Base-by-base conservation (phyloP, 257 asterid genomes). In the Salvia splendens region DNA sequence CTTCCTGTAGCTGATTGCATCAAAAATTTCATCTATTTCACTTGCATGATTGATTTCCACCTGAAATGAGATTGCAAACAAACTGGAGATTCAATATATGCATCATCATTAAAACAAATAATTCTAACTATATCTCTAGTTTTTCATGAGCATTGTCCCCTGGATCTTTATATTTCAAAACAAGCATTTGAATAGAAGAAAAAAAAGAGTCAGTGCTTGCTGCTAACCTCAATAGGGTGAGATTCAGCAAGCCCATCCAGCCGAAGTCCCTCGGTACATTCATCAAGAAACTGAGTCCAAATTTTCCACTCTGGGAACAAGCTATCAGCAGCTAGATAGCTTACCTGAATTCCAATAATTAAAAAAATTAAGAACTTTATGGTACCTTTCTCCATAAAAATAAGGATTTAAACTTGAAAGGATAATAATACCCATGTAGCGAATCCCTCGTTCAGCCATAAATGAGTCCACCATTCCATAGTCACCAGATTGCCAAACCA, bases 401-500 rank as follows among this genome's bases (percentile, higher is more conserved):
- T 14, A 70, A 69, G 38, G 50, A 73, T 45, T 15, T 11, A 69
- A 61, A 67, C 48, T 28, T 38, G 68, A 56, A 75, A 62, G 6
- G 2, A 20, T 61, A 75, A 77, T 57, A 20, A 75, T 86, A 92
- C 98, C 98, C 98, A 92, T 68, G 98, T 89, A 48, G 98, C 98
- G 53, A 92, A 92, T 74, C 98, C 98, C 81, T 89, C 98, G 60
- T 92, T 92, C 73, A 92, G 79, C 98, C 98, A 89, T 62, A 92
- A 79, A 82, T 92, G 98, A 1, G 98, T 92, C 98, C 98, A 92
- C 98, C 98, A 92, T 78, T 92, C 97, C 98, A 92, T 92, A 16
- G 97, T 92, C 66, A 92, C 96, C 58, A 92, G 98, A 87, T 92
- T 92, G 65, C 98, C 98, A 80, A 92, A 89, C 98, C 98, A 92